Percentiles rank a stretch among this genome's conserved stretches.
These are phyloP conservation scores for Phragmites australis DNA, from an alignment of 176 grass and related monocot species.

Conservation along the genomic window DNA sequence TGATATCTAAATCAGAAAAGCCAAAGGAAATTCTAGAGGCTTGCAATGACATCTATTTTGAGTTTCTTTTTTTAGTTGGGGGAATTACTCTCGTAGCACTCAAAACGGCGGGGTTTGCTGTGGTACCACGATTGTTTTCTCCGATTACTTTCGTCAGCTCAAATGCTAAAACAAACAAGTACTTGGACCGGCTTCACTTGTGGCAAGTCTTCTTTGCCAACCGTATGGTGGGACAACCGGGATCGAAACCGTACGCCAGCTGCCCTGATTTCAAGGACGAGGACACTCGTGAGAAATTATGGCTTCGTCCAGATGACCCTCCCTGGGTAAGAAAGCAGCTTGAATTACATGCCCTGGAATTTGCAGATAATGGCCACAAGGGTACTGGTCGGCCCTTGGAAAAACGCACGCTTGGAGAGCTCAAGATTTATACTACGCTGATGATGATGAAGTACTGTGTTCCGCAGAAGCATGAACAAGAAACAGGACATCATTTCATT, in stretches of 20 bases:
- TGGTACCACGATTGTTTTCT: too few relatives aligned
- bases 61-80: too few relatives aligned
- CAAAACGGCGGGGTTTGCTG: too few relatives aligned
- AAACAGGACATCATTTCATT: too few relatives aligned
- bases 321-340: slow-evolving; percentile 66
- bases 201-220: slow-evolving; percentile 78
- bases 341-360: slow-evolving; percentile 42
- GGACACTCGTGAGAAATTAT: slow-evolving; percentile 51
- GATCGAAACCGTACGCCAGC: slow-evolving; percentile 3
- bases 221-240: slow-evolving; percentile 69
- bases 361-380: slow-evolving; percentile 12
- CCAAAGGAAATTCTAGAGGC: too few relatives aligned
- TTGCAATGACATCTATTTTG: too few relatives aligned
- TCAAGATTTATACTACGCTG: slow-evolving; percentile 41
- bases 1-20: too few relatives aligned
- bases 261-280: slow-evolving; percentile 59
- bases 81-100: too few relatives aligned
- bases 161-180: slow-evolving; percentile 24
- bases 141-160: too few relatives aligned
- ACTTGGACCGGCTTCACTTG: slow-evolving; percentile 34
- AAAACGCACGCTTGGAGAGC: slow-evolving; percentile 41
- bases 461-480: slow-evolving; percentile 13
- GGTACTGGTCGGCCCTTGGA: neutral
- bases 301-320: slow-evolving; percentile 58
- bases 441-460: neutral